Base-by-base conservation (phyloP, 306 rosid species). In the Coriaria nepalensis region DNA sequence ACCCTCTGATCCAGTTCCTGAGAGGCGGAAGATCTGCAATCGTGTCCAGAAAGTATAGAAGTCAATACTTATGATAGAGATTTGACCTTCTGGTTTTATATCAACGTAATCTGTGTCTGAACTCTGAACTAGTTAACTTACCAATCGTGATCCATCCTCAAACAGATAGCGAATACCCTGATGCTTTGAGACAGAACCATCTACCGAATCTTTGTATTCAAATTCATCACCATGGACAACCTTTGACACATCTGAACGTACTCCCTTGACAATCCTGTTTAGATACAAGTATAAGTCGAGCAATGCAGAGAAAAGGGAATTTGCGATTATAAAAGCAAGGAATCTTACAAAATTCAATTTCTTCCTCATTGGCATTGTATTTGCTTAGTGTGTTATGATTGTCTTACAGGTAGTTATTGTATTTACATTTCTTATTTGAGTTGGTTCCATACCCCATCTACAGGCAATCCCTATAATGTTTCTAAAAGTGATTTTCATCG, bases 1-100 rank as follows among this genome's bases (percentile, higher is more conserved):
- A 6, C 98, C 98, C 57, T 77, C 95, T 10, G 96, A 90, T 55
- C 98, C 98, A 57, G 98, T 90, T 70, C 98, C 98, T 7, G 98
- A 90, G 56, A 85, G 93, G 33, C 98, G 94, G 87, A 85, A 90
- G 53, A 90, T 76, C 98, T 90, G 65, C 51, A 57, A 45, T 32
- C 43, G 46, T 35, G 63, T 50, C 42, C 48, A 43, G 50, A 41
- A 9, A 41, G 49, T 32, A 6, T 9, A 37, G 34, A 33, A 5
- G 6, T 12, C 29, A 43, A 15, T 47, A 44, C 51, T 8, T 53
- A 55, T 7, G 53, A 36, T 46, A 37, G 39, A 20, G 29, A 20
- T 20, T 20, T 20, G 29, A 20, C 29, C 29, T 20, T 20, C 29
- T 20, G 29, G 29, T 20, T 20, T 20, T 20, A 20, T 20, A 20